Evolutionary conservation across 371 early-diverging fungal species (phyloP).

Genomic region (Mucor mucedo): DNA sequence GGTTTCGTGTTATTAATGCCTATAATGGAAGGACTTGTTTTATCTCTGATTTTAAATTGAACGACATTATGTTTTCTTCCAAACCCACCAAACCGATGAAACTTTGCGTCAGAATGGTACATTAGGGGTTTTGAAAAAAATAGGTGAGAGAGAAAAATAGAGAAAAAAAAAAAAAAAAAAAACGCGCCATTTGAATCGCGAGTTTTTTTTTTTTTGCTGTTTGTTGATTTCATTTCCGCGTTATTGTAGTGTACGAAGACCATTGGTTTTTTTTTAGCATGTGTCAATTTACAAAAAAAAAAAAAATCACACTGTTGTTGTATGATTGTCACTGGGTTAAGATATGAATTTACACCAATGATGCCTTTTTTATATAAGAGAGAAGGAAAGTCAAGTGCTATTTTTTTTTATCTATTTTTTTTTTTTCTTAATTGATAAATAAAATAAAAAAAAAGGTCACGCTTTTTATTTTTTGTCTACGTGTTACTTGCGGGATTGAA

Average conservation of each 20-base stretch:
- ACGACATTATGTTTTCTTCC: neutral
- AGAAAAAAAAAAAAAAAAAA: neutral
- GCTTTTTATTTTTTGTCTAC: too few relatives aligned
- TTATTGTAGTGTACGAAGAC: too few relatives aligned
- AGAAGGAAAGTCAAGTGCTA: neutral
- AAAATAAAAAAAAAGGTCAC: too few relatives aligned
- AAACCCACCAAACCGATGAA: neutral
- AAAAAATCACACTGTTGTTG: too few relatives aligned
- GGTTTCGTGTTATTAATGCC: neutral
- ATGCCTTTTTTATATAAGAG: neutral
- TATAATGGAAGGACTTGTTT: neutral
- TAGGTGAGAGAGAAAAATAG: too few relatives aligned
- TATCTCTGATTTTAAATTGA: neutral
- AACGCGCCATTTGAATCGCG: neutral
- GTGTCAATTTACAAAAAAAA: too few relatives aligned
- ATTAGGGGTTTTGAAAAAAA: neutral
- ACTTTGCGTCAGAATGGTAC: neutral
- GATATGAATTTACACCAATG: too few relatives aligned
- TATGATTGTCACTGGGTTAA: too few relatives aligned
- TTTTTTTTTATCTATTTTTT: neutral
- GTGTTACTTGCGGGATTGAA: too few relatives aligned
- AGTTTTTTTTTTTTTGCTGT: too few relatives aligned
- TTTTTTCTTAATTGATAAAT: neutral
- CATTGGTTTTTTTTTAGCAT: too few relatives aligned
- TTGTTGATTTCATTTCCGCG: too few relatives aligned